Conservation (phyloP, 495 filamentous ascomycete species). For the Mytilinidion resinicola region DNA sequence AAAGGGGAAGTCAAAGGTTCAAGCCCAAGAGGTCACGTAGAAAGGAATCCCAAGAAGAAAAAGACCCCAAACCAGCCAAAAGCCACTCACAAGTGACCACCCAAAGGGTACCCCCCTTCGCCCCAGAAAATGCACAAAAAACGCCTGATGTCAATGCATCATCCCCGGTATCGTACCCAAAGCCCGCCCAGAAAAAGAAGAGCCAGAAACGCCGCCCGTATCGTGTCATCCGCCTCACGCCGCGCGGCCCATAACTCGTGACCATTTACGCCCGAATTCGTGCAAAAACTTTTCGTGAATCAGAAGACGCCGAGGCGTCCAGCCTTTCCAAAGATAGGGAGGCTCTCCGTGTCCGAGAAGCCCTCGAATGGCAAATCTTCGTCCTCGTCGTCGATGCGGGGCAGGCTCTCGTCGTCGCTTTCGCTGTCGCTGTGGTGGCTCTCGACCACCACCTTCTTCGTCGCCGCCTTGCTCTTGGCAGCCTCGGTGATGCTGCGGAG, state of each 20-base stretch:
- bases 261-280: no score
- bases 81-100: background rate
- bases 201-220: no score
- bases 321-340: background rate
- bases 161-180: background rate
- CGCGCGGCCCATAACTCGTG: background rate
- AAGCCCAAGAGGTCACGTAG: background rate
- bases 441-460: slow-evolving; percentile 28
- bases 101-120: background rate
- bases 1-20: slow-evolving; percentile 2
- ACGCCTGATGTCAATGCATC: background rate
- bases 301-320: background rate
- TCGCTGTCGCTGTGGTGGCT: slow-evolving; percentile 12
- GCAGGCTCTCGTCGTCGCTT: slow-evolving; percentile 12
- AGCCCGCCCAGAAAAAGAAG: no score
- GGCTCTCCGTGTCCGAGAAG: background rate
- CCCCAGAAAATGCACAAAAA: background rate
- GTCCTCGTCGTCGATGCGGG: slow-evolving; percentile 1
- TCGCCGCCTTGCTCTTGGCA: slow-evolving; percentile 10
- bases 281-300: background rate
- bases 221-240: no score
- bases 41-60: background rate
- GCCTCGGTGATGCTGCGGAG: slow-evolving; percentile 45
- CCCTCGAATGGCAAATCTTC: background rate
- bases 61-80: background rate